A percentile compares a stretch with the other conserved stretches of the same genome.
phyloP scores from a whole-genome alignment of 345 rosid genomes.

The Crucihimalaya himalaica region DNA sequence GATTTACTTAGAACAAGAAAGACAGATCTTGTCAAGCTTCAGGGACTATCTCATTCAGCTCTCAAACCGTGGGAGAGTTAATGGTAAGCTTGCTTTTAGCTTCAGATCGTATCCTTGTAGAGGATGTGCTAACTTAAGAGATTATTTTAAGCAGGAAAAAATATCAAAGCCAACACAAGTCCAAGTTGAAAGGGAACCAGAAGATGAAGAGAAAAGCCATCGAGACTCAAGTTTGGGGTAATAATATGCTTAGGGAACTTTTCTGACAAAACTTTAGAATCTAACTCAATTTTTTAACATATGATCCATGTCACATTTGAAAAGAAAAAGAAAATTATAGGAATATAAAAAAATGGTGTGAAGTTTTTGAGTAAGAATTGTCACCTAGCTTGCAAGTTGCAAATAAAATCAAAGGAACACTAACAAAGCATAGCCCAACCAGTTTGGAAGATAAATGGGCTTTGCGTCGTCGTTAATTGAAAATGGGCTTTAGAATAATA shows the following conservation, averaged over 20 bases:
- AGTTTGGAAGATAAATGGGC: too few relatives aligned
- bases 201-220: constrained; percentile 26
- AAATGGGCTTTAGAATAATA: not conserved
- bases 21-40: constrained; percentile 50
- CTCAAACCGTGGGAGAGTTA: constrained; percentile 49
- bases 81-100: constrained; percentile 42
- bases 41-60: constrained; percentile 58
- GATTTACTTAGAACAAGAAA: constrained; percentile 58
- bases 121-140: not conserved
- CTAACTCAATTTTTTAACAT: not conserved
- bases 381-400: not conserved
- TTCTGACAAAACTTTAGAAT: constrained; percentile 3
- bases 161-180: constrained; percentile 15
- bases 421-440: too few relatives aligned
- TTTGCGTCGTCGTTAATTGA: too few relatives aligned
- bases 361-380: too few relatives aligned
- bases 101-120: not conserved
- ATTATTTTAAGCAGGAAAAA: constrained; percentile 11
- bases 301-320: not conserved
- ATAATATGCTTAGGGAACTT: constrained; percentile 3
- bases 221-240: constrained; percentile 23
- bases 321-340: too few relatives aligned
- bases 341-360: not conserved
- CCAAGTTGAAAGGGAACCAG: constrained; percentile 8
- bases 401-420: too few relatives aligned